Percentiles rank a stretch among this genome's conserved stretches.
These are phyloP conservation scores for Leccinum aurantiacum DNA, from an alignment of 768 basidiomycete species.

Conservation along the genomic window DNA sequence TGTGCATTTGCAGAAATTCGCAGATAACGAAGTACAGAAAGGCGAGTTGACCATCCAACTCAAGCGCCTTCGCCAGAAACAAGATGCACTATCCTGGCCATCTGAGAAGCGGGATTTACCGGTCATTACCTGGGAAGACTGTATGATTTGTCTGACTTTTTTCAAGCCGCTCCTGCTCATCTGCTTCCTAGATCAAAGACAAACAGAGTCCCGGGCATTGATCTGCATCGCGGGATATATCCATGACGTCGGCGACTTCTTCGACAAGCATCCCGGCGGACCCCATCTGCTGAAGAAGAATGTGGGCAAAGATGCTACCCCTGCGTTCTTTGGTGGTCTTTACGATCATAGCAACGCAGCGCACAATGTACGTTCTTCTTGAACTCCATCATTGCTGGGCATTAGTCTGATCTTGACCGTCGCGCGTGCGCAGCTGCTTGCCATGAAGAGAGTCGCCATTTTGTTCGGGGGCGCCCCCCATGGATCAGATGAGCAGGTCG, in stretches of 20 bases:
- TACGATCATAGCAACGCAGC: slow-evolving; percentile 83
- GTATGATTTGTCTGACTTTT: slow-evolving; percentile 35
- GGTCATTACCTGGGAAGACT: slow-evolving; percentile 81
- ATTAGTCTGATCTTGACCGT: background rate
- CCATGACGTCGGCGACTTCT: slow-evolving; percentile 77
- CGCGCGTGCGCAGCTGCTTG: background rate
- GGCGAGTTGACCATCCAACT: slow-evolving; percentile 90
- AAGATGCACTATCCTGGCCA: slow-evolving; percentile 77
- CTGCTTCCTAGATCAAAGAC: slow-evolving; percentile 61
- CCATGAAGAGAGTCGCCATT: slow-evolving; percentile 14
- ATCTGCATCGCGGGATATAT: slow-evolving; percentile 88
- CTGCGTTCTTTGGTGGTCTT: slow-evolving; percentile 88
- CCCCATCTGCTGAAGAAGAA: slow-evolving; percentile 76
- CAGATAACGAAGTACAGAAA: slow-evolving; percentile 70
- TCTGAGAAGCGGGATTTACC: slow-evolving; percentile 72
- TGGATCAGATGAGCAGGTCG: slow-evolving; percentile 5
- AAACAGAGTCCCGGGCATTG: slow-evolving; percentile 73
- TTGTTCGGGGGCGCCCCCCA: slow-evolving; percentile 10
- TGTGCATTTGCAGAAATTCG: slow-evolving; percentile 36
- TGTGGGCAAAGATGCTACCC: slow-evolving; percentile 87
- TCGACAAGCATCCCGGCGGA: slow-evolving; percentile 88
- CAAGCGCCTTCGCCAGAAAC: slow-evolving; percentile 73
- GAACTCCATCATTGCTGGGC: accelerated
- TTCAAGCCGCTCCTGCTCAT: slow-evolving; percentile 5
- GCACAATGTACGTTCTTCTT: slow-evolving; percentile 57